Evolutionary conservation across 768 basidiomycete genomes (phyloP), one percentile per base, ranked within the genome.

Genomic region (Auricularia sp.): DNA sequence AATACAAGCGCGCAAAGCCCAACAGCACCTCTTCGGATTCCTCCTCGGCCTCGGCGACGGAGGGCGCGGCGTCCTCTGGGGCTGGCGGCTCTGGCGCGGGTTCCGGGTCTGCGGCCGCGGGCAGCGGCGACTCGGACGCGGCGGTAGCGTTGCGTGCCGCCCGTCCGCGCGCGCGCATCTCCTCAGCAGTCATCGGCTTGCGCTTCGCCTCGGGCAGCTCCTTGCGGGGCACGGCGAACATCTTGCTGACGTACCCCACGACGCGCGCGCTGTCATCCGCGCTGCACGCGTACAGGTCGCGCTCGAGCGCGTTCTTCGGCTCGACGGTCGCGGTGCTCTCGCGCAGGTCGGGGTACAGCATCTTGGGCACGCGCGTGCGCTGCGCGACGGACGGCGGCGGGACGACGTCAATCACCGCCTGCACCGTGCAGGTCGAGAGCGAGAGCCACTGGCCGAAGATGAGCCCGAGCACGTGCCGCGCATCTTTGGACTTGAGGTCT

Each of bases 381-480:
- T 98, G 97, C 0, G 96, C 92, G 37, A 79, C 73, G 14, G 86
- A 77, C 1, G 97, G 97, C 1, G 94, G 82, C 2, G 97, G 97
- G n/a, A 98, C 85, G 67, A 98, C 78, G 72, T 98, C 96, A 68
- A 98, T 93, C 24, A 90, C 85, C 0, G 90, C 81, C 76, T 96
- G 94, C 69, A 97, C 96, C 65, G 94, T 85, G 70, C 91, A 88
- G 0, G 94, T 92, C 0, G 97, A 95, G 11, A 99, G 81, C 0
- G 97, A 89, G 3, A 99, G 82, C 97, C 97, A 99, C 75, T 98
- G 94, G 7, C 90, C 88, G 75, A 95, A 94, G 65, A 99, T 89
- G 47, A 91, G 77, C 13, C 85, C 88, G 29, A 97, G 85, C 7
- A 98, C 82, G 69, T 89, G 83, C 47, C 90, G 86, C 14, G 88